Evolutionary conservation across 2,329 filamentous ascomycete genomes (phyloP), one percentile per base, ranked within the genome.

Genomic region (Nannizzia gypsea): DNA sequence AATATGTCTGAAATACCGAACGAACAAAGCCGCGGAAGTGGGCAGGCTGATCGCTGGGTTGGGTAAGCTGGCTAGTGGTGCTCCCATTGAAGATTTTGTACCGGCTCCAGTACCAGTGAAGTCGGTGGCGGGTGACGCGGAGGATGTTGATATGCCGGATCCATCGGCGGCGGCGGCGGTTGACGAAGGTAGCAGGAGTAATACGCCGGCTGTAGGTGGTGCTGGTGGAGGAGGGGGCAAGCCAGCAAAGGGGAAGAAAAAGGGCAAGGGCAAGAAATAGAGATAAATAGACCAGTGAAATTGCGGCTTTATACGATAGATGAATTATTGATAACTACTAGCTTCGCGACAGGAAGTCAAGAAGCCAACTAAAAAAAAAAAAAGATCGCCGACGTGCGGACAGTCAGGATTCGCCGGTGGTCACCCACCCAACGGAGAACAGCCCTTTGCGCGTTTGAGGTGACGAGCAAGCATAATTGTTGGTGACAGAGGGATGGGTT

Each of bases 1-100:
- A 68, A 85, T 86, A 61, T 86, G 86, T 63, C 81, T 99, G 64
- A 95, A 96, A 76, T 97, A 96, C 79, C 82, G 83, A 71, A 99
- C 93, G 38, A 87, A 86, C 70, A 95, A 96, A 75, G 89, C 88
- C 20, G 89, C 89, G 20, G 92, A 97, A 75, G 90, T 99, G 8
- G 86, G 87, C 24, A 80, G 93, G 28, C 76, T 99, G 67, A 83
- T 99, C 60, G 83, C 84, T 57, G 83, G 86, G 48, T 73, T 99
- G 63, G 90, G 90, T 0, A 81, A 83, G 60, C 74, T 96, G 65
- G 89, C 86, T n/a, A 80, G 84, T 59, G 75, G 79, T 4, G 83
- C 83, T 74, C 81, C 79, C 60, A 79, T 36, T 69, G 70, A 64
- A 62, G 72, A 58, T n/a, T 17, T 48, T 15, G 42, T 36, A 44